Conservation (phyloP, 2,329 filamentous ascomycete species). For the Talaromyces sp. region DNA sequence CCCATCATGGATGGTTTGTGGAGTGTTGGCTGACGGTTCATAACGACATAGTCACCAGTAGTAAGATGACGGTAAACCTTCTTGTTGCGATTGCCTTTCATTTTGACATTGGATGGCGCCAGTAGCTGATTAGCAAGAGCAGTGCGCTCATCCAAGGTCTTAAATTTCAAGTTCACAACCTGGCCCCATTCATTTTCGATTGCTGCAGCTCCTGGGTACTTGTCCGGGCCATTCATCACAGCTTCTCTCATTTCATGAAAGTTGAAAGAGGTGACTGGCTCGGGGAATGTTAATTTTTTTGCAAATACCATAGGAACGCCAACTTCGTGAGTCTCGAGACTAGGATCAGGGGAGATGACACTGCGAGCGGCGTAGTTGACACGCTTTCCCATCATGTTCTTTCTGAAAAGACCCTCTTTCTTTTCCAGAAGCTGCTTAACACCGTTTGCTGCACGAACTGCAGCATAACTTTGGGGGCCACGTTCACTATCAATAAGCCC, state of each 20-base stretch:
- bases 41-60: slow-evolving; percentile 93
- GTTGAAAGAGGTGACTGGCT: slow-evolving; percentile 96
- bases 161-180: slow-evolving; percentile 79
- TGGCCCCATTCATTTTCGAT: slow-evolving; percentile 96
- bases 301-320: slow-evolving; percentile 98
- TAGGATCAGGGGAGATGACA: slow-evolving; percentile 97
- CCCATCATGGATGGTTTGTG: slow-evolving; percentile 99
- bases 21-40: slow-evolving; percentile 97
- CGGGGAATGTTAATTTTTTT: slow-evolving; percentile 90
- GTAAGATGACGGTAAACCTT: slow-evolving; percentile 95
- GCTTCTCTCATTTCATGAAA: slow-evolving; percentile 93
- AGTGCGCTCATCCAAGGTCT: slow-evolving; percentile 80
- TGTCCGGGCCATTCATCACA: slow-evolving; percentile 88
- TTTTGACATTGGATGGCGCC: slow-evolving; percentile 70
- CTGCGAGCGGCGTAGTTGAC: slow-evolving; percentile 96
- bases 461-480: slow-evolving; percentile 76
- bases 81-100: slow-evolving; percentile 77
- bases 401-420: slow-evolving; percentile 95
- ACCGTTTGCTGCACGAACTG: slow-evolving; percentile 76
- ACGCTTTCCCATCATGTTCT: slow-evolving; percentile 99
- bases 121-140: slow-evolving; percentile 90
- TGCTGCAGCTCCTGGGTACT: slow-evolving; percentile 89
- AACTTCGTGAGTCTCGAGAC: slow-evolving; percentile 98
- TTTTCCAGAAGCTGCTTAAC: slow-evolving; percentile 98
- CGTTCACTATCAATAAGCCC: slow-evolving; percentile 86